Conservation (phyloP, 176 grass and related monocot genomes). For the Ampelocalamus luodianensis region DNA sequence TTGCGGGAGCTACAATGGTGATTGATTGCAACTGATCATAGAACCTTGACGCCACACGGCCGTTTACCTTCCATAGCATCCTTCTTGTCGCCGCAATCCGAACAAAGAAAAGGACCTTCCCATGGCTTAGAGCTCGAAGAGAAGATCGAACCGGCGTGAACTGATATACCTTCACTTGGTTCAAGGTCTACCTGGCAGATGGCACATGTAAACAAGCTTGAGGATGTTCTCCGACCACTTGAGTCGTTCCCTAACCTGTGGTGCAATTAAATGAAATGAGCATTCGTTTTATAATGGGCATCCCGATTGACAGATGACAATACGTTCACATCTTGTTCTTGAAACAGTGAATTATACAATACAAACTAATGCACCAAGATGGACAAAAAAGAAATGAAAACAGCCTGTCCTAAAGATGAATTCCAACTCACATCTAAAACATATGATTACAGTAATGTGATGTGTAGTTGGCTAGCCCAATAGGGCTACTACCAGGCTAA, state of each 20-base stretch:
- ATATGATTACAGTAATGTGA: background rate
- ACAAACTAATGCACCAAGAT: constrained; percentile 5
- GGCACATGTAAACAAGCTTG: constrained; percentile 77
- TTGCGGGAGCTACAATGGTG: constrained; percentile 43
- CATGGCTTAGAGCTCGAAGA: constrained; percentile 85
- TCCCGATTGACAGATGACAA: background rate
- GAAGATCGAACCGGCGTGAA: constrained; percentile 81
- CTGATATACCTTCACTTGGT: constrained; percentile 81
- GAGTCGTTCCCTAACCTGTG: constrained; percentile 72
- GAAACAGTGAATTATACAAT: background rate
- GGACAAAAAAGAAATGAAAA: constrained; percentile 18
- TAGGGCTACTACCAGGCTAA: background rate
- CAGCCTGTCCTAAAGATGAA: background rate
- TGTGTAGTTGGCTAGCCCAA: background rate
- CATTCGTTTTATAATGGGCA: background rate
- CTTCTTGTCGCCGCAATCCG: constrained; percentile 89
- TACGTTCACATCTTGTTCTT: background rate
- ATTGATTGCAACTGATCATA: constrained; percentile 50
- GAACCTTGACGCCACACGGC: constrained; percentile 81
- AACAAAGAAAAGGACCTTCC: constrained; percentile 91
- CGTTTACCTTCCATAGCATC: constrained; percentile 98
- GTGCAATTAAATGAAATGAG: constrained; percentile 35
- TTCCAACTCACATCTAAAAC: background rate
- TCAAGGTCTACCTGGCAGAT: constrained; percentile 91
- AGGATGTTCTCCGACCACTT: constrained; percentile 49